These are phyloP conservation scores for Dillenia suffruticosa DNA, from an alignment of 164 flowering plant genomes.

Conservation along the genomic window DNA sequence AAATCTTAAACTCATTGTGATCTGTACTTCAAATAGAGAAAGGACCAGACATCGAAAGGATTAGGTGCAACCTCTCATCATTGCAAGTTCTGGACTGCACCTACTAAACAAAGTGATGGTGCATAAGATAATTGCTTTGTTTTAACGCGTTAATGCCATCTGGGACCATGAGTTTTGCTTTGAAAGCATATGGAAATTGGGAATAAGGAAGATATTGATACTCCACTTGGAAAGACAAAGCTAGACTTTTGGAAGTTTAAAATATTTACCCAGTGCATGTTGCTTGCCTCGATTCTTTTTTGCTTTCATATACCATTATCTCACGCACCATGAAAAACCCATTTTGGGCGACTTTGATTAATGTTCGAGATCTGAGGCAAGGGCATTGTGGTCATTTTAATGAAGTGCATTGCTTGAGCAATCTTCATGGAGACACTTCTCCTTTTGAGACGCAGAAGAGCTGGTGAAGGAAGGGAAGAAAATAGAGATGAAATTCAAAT, in stretches of 20 bases:
- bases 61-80: too few species aligned
- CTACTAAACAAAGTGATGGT: constrained; percentile 17
- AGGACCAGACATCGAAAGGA: too few species aligned
- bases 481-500: not conserved
- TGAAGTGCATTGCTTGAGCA: not conserved
- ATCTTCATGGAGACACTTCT: not conserved
- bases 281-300: constrained; percentile 18
- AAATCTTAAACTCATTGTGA: constrained; percentile 7
- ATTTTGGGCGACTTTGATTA: not conserved
- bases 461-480: not conserved
- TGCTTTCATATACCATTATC: not conserved
- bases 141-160: not conserved
- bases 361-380: not conserved
- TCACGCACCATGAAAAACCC: not conserved
- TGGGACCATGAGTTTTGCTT: not conserved
- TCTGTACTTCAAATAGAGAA: too few species aligned
- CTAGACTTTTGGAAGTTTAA: constrained; percentile 11
- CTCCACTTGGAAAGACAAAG: constrained; percentile 23
- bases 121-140: constrained; percentile 10
- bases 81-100: too few species aligned
- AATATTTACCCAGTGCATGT: not conserved
- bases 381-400: not conserved
- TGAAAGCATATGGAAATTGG: not conserved
- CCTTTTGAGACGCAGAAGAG: not conserved
- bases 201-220: constrained; percentile 8